A percentile compares a stretch with the other conserved stretches of the same genome.
These are phyloP conservation scores for Pseudozyma flocculosa DNA, from an alignment of 1,284 basidiomycete species.

Conservation along the genomic window DNA sequence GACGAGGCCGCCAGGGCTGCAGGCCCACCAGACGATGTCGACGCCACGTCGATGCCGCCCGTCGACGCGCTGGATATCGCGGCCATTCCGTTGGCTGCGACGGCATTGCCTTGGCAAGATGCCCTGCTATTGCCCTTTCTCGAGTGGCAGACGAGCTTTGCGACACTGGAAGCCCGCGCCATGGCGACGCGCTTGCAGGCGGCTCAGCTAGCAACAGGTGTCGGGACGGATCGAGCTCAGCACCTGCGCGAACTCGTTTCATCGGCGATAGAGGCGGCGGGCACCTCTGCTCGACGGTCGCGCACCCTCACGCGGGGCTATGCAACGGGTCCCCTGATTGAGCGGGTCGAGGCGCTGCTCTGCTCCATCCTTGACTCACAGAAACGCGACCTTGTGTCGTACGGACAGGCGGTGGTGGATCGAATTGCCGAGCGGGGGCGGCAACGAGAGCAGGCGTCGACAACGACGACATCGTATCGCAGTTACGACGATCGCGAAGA, in stretches of 20 bases:
- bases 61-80: background rate
- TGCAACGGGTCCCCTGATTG: slow-evolving; percentile 9
- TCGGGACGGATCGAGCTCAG: too few species aligned
- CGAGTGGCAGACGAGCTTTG: slow-evolving; percentile 22
- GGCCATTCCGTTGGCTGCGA: too few species aligned
- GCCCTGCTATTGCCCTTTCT: slow-evolving; percentile 22
- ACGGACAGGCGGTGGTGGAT: background rate
- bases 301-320: slow-evolving; percentile 19
- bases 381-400: background rate
- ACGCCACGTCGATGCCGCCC: background rate
- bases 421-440: background rate
- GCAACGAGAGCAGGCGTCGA: too few species aligned
- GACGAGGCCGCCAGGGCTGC: too few species aligned
- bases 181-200: slow-evolving; percentile 16
- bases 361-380: background rate
- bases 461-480: background rate
- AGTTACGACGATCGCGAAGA: slow-evolving; percentile 26
- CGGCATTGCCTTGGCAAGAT: slow-evolving; percentile 1
- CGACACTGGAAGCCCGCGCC: slow-evolving; percentile 24
- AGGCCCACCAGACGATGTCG: too few species aligned
- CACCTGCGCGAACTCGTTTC: background rate
- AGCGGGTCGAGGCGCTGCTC: background rate
- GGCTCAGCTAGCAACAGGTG: too few species aligned
- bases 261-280: slow-evolving; percentile 9
- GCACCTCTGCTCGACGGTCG: slow-evolving; percentile 10